Percentiles rank a stretch among this genome's conserved stretches.
Conservation (phyloP, 768 basidiomycete species). For the Tulasnella sp. region DNA sequence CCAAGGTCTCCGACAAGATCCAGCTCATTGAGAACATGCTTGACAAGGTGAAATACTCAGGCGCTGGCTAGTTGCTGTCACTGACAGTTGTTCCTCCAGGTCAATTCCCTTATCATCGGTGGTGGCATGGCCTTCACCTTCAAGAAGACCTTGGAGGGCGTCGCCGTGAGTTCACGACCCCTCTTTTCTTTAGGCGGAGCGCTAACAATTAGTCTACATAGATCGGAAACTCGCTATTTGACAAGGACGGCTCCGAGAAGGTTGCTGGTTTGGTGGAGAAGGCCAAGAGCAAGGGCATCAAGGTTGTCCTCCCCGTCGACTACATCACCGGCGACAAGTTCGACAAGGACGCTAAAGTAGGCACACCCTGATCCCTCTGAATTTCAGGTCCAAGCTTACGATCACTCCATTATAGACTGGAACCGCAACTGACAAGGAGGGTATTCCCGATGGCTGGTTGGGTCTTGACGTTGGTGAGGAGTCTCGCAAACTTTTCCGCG, state of each 20-base stretch:
- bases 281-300: slow-evolving; percentile 84
- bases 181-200: neutral
- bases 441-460: slow-evolving; percentile 91
- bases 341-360: slow-evolving; percentile 77
- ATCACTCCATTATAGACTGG: slow-evolving; percentile 48
- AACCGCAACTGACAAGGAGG: slow-evolving; percentile 66
- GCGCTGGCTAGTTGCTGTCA: neutral
- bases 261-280: slow-evolving; percentile 78
- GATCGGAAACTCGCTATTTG: slow-evolving; percentile 95
- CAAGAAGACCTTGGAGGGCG: slow-evolving; percentile 82
- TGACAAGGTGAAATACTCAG: slow-evolving; percentile 55
- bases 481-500: slow-evolving; percentile 68
- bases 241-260: slow-evolving; percentile 79
- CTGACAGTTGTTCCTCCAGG: slow-evolving; percentile 39
- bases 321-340: slow-evolving; percentile 94
- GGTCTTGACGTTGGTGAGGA: slow-evolving; percentile 88
- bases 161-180: slow-evolving; percentile 44
- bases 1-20: slow-evolving; percentile 99
- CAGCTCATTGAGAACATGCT: slow-evolving; percentile 98
- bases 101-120: slow-evolving; percentile 90
- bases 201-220: slow-evolving; percentile 29
- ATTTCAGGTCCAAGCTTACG: neutral
- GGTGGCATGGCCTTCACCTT: slow-evolving; percentile 99
- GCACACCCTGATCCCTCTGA: slow-evolving; percentile 21
- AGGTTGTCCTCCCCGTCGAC: slow-evolving; percentile 93